These are phyloP conservation scores for Suillus sp. DNA, from an alignment of 768 basidiomycete species.

Conservation along the genomic window DNA sequence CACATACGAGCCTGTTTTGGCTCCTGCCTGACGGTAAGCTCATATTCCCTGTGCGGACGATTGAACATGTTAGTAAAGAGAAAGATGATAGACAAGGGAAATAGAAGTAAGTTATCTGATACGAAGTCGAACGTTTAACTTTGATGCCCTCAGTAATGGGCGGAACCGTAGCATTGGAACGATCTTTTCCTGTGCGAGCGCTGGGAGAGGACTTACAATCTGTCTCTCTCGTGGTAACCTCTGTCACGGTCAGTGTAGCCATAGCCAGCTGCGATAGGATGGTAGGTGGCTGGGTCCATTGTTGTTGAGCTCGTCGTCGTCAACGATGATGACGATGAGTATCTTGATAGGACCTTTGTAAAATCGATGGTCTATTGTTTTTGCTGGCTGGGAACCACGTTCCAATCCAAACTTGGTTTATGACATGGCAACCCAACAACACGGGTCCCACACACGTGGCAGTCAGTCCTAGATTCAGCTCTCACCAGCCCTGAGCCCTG, in stretches of 20 bases:
- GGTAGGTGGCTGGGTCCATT: slow-evolving; percentile 3
- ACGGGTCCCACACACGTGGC: slow-evolving; percentile 16
- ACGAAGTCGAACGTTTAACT: slow-evolving; percentile 7
- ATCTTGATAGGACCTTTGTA: slow-evolving; percentile 11
- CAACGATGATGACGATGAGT: slow-evolving; percentile 7
- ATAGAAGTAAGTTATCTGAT: slow-evolving; percentile 19
- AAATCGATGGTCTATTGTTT: slow-evolving; percentile 11
- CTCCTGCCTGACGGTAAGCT: slow-evolving; percentile 85
- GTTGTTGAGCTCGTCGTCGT: slow-evolving; percentile 6
- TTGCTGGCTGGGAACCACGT: slow-evolving; percentile 13
- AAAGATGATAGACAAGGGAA: not conserved
- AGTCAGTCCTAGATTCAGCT: not conserved
- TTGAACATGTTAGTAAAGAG: slow-evolving; percentile 6
- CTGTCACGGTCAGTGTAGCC: slow-evolving; percentile 27
- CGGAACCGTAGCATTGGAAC: slow-evolving; percentile 19
- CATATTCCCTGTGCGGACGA: slow-evolving; percentile 65
- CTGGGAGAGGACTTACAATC: slow-evolving; percentile 34
- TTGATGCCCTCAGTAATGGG: slow-evolving; percentile 7
- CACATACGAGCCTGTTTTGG: slow-evolving; percentile 93
- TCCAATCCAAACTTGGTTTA: slow-evolving; percentile 11
- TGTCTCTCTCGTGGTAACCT: slow-evolving; percentile 36
- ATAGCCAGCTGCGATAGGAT: slow-evolving; percentile 5
- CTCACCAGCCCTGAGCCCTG: slow-evolving; percentile 1
- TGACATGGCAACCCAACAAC: slow-evolving; percentile 13
- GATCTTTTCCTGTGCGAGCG: slow-evolving; percentile 19